Percentiles rank a stretch among this genome's conserved stretches.
Evolutionary conservation across 208 protist genomes (phyloP).

Genomic region (Trypanosoma brucei): DNA sequence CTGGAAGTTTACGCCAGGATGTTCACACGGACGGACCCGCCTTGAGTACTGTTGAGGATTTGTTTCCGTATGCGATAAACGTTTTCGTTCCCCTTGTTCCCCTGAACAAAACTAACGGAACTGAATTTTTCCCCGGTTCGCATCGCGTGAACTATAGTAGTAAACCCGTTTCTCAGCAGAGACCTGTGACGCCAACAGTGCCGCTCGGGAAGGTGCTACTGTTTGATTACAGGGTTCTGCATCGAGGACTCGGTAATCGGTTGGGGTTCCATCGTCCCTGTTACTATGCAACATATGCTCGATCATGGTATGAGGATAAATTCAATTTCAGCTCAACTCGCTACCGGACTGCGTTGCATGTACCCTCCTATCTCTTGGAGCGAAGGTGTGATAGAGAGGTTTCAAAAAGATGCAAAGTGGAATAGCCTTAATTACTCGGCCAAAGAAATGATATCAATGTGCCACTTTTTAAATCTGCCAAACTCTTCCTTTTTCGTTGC

Average conservation of each 20-base stretch:
- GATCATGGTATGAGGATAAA: constrained; percentile 53
- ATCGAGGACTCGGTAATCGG: constrained; percentile 47
- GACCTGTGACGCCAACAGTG: constrained; percentile 31
- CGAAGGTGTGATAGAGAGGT: constrained; percentile 7
- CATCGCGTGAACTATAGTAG: constrained; percentile 19
- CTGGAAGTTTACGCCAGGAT: constrained; percentile 43
- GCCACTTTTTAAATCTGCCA: too few species aligned
- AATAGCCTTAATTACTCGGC: background rate
- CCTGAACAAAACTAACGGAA: constrained; percentile 51
- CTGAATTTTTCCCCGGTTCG: constrained; percentile 46
- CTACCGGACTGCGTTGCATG: constrained; percentile 35
- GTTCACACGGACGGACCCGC: constrained; percentile 54
- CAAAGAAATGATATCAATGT: background rate
- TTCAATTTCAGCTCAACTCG: constrained; percentile 54
- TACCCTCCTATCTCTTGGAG: constrained; percentile 25
- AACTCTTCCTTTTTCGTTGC: too few species aligned
- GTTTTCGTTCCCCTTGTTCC: constrained; percentile 64
- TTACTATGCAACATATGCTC: constrained; percentile 54
- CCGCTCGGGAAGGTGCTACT: constrained; percentile 38
- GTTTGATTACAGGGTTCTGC: constrained; percentile 65
- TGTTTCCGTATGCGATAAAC: constrained; percentile 67
- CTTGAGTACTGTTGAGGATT: constrained; percentile 38
- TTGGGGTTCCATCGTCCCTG: constrained; percentile 35
- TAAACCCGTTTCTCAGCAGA: background rate
- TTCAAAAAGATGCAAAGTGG: constrained; percentile 11